Evolutionary conservation across 768 basidiomycete species (phyloP).

Genomic region (Phlebiopsis gigantea): DNA sequence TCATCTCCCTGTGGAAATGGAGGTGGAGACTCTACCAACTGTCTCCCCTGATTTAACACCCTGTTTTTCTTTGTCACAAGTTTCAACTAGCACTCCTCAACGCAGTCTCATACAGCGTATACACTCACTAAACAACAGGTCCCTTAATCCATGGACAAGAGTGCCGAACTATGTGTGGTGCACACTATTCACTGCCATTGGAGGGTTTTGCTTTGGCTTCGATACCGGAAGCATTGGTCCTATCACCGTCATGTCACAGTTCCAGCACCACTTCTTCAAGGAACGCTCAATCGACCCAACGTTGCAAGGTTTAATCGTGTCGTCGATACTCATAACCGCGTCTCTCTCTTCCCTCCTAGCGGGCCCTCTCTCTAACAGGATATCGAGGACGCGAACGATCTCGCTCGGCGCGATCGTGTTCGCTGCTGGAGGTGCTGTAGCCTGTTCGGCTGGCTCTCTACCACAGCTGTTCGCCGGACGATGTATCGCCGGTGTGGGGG

Average conservation of each 20-base stretch:
- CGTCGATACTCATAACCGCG: conserved; percentile 39
- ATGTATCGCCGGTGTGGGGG: conserved; percentile 40
- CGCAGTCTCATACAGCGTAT: neutral
- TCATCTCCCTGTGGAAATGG: neutral
- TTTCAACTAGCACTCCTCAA: neutral
- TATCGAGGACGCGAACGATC: conserved; percentile 42
- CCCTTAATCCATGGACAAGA: neutral
- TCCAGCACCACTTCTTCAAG: conserved; percentile 30
- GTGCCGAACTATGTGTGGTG: conserved; percentile 25
- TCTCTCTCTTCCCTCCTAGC: conserved; percentile 33
- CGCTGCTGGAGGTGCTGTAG: conserved; percentile 36
- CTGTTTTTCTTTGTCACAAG: neutral
- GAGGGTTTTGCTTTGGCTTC: conserved; percentile 31
- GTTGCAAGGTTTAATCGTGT: conserved; percentile 40
- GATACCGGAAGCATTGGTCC: conserved; percentile 39
- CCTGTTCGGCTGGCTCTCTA: conserved; percentile 31
- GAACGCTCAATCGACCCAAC: conserved; percentile 28
- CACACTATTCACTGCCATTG: conserved; percentile 26
- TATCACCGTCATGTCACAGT: conserved; percentile 42
- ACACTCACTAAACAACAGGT: neutral
- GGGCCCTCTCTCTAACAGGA: conserved; percentile 39
- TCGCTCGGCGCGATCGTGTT: conserved; percentile 37
- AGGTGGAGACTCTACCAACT: neutral
- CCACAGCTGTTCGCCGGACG: conserved; percentile 38
- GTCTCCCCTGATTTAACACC: neutral